These are phyloP conservation scores for Tolypocladium tropicale DNA, from an alignment of 2,329 filamentous ascomycete genomes.

Conservation along the genomic window DNA sequence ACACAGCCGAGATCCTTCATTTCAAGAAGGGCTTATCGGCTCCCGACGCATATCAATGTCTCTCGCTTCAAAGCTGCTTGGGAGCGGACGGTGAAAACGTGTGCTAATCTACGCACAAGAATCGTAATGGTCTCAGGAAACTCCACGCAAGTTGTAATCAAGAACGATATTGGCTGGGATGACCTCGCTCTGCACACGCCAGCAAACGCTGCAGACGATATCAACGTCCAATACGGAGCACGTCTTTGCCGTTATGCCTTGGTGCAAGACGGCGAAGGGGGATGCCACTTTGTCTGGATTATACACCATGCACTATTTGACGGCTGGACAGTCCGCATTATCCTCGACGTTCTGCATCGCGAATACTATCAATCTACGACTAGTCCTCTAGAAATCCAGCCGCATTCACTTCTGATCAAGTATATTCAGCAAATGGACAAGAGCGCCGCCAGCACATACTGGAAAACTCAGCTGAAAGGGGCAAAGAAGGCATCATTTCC, in stretches of 20 bases:
- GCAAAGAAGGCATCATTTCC: neutral
- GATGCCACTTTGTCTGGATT: neutral
- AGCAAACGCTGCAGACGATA: neutral
- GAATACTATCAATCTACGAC: neutral
- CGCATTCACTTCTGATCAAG: neutral
- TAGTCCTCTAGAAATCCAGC: neutral
- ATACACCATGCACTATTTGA: neutral
- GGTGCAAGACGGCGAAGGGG: neutral
- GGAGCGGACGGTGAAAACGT: constrained; percentile 5
- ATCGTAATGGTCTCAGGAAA: constrained; percentile 2
- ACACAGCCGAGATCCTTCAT: constrained; percentile 23
- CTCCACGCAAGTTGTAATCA: constrained; percentile 3
- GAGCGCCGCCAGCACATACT: neutral
- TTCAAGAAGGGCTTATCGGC: constrained; percentile 13
- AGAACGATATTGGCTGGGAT: neutral
- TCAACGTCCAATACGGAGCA: neutral
- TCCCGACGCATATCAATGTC: constrained; percentile 10
- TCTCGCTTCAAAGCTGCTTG: constrained; percentile 17
- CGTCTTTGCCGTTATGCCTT: neutral
- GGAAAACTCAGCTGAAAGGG: neutral
- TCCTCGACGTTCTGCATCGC: neutral
- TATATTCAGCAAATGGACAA: neutral
- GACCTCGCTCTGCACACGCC: neutral
- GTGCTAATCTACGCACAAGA: constrained; percentile 7
- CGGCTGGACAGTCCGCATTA: neutral